Evolutionary conservation across 2,329 filamentous ascomycete genomes (phyloP), one percentile per base, ranked within the genome.

Genomic region (Colletotrichum sansevieriae): DNA sequence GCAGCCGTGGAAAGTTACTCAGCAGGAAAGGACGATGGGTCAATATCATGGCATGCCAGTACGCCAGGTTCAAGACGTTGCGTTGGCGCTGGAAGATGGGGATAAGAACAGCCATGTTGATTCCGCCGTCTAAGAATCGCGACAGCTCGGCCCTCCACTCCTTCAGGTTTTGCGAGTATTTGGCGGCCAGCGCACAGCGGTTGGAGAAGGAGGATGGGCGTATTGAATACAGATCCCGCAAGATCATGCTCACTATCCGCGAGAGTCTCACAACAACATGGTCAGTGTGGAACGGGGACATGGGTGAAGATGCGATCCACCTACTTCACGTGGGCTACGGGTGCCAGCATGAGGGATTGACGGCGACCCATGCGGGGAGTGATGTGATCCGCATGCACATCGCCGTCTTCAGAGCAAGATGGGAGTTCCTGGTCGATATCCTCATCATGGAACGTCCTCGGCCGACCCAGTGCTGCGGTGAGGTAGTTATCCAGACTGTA

Each of bases 401-500:
- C 69, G 7, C 62, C 62, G 66, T 91, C 88, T 63, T 89, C 87
- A 7, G 88, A 81, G 22, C 80, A 77, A 8, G 81, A 78, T 0
- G 89, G 89, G 13, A 89, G 77, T 15, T 88, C 84, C 70, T 90
- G 87, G 69, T 91, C 88, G 58, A 91, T 89, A 63, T 90, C 88
- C 51, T 90, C 88, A 55, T 91, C 87, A 66, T 89, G 89, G 56
- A 91, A 87, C 2, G 88, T 83, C 15, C 85, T 78, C 1, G 90
- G 89, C 18, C 89, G 81, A 2, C 89, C 89, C 10, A 91, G 82
- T 57, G 88, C 85, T 20, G 87, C 85, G 63, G 88, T 88, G 12
- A 92, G 81, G 69, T 91, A 91, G 58, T 87, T 88, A 73, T 91
- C 88, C 3, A 91, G 77, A 13, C 84, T 87, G 73, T 91, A 91